Evolutionary conservation across 495 filamentous ascomycete species (phyloP).

Genomic region (Amniculicola lignicola): DNA sequence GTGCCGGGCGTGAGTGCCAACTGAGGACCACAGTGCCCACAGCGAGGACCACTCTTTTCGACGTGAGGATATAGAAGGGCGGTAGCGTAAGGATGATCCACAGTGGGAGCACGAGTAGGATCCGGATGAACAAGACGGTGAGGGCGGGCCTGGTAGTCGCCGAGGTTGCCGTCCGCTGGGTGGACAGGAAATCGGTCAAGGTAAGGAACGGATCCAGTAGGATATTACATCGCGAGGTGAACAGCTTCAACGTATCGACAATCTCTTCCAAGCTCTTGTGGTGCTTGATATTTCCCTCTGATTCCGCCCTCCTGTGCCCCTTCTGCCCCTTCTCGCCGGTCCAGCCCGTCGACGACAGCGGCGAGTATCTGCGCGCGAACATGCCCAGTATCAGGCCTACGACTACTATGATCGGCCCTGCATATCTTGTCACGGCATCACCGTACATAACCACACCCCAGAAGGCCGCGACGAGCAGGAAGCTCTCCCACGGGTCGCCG

Average conservation of each 20-base stretch:
- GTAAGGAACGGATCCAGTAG: slow-evolving; percentile 82
- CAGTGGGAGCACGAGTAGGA: slow-evolving; percentile 78
- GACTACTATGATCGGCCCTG: slow-evolving; percentile 81
- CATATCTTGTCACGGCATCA: slow-evolving; percentile 70
- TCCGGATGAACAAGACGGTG: slow-evolving; percentile 83
- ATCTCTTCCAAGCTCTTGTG: slow-evolving; percentile 93
- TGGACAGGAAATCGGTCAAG: slow-evolving; percentile 90
- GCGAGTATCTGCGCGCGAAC: slow-evolving; percentile 87
- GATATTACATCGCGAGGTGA: slow-evolving; percentile 87
- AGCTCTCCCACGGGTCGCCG: slow-evolving; percentile 93
- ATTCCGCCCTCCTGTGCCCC: slow-evolving; percentile 50
- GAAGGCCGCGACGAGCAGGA: slow-evolving; percentile 77
- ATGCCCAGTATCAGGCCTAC: slow-evolving; percentile 79
- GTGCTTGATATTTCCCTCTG: slow-evolving; percentile 66
- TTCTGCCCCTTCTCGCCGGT: slow-evolving; percentile 59
- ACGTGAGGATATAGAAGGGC: slow-evolving; percentile 80
- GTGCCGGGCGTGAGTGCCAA: slow-evolving; percentile 85
- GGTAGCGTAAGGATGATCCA: slow-evolving; percentile 83
- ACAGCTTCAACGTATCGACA: slow-evolving; percentile 81
- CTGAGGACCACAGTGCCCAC: slow-evolving; percentile 78
- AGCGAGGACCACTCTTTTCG: slow-evolving; percentile 73
- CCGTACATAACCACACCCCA: slow-evolving; percentile 86
- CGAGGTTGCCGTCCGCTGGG: slow-evolving; percentile 83
- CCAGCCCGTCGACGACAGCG: slow-evolving; percentile 79
- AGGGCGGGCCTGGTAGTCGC: slow-evolving; percentile 91